These are phyloP conservation scores for Myxozyma neglecta DNA, from an alignment of 805 yeast species.

Conservation along the genomic window DNA sequence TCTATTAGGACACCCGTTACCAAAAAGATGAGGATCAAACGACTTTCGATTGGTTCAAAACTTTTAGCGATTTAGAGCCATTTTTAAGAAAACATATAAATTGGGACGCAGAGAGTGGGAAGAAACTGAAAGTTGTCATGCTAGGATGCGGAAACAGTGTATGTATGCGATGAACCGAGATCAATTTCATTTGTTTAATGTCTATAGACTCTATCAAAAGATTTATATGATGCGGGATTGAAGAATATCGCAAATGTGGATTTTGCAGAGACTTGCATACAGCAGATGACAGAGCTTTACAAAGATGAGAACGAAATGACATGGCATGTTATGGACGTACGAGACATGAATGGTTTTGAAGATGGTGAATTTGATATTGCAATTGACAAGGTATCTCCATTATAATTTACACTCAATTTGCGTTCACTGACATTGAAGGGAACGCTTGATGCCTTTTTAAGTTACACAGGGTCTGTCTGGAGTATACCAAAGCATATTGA, in stretches of 20 bases:
- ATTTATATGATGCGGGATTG: slow-evolving; percentile 33
- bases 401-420: neutral
- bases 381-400: slow-evolving; percentile 30
- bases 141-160: slow-evolving; percentile 37
- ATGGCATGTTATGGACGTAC: slow-evolving; percentile 36
- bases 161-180: neutral
- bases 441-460: slow-evolving; percentile 35
- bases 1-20: slow-evolving; percentile 31
- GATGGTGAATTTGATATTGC: slow-evolving; percentile 34
- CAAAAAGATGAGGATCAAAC: slow-evolving; percentile 27
- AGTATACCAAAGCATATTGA: slow-evolving; percentile 32
- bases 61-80: slow-evolving; percentile 30
- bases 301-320: slow-evolving; percentile 31
- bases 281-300: slow-evolving; percentile 29
- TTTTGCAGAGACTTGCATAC: slow-evolving; percentile 34
- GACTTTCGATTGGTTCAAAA: slow-evolving; percentile 37
- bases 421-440: slow-evolving; percentile 19
- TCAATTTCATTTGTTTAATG: neutral
- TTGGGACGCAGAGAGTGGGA: slow-evolving; percentile 5
- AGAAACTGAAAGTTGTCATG: slow-evolving; percentile 28
- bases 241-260: slow-evolving; percentile 34
- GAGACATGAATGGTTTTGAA: slow-evolving; percentile 31
- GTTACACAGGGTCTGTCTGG: slow-evolving; percentile 38
- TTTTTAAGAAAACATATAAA: slow-evolving; percentile 26
- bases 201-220: slow-evolving; percentile 33